These are phyloP conservation scores for Gnomoniopsis smithogilvyi DNA, from an alignment of 2,329 filamentous ascomycete species.

Conservation along the genomic window DNA sequence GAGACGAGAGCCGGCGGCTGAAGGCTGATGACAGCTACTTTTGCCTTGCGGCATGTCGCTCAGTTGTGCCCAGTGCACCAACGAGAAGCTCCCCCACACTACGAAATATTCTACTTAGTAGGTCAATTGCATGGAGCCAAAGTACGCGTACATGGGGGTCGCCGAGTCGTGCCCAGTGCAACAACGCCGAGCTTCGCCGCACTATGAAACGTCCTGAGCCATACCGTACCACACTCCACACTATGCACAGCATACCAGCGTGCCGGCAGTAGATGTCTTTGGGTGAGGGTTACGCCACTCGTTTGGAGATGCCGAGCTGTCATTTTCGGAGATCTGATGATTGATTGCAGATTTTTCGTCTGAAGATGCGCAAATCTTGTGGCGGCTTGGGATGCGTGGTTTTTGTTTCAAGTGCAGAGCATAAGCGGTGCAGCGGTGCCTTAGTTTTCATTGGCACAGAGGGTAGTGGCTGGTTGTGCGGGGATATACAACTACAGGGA, in stretches of 20 bases:
- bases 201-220: neutral
- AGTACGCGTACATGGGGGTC: neutral
- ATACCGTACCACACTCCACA: neutral
- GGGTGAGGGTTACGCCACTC: neutral
- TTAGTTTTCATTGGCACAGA: neutral
- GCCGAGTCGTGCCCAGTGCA: no score
- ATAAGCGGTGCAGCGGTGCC: neutral
- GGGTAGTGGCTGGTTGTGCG: neutral
- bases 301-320: neutral
- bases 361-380: neutral
- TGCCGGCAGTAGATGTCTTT: neutral
- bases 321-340: neutral
- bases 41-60: neutral
- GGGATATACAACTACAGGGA: neutral
- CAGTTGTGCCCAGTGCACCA: neutral
- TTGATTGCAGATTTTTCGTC: neutral
- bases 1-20: neutral
- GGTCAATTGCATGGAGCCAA: neutral
- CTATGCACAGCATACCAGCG: neutral
- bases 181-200: no score
- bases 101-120: slow-evolving; percentile 6
- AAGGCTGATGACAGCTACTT: neutral
- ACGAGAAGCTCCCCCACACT: neutral
- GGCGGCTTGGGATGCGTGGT: neutral
- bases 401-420: slow-evolving; percentile 2